These are phyloP conservation scores for Exserohilum rostratum DNA, from an alignment of 2,329 filamentous ascomycete species.

Conservation along the genomic window DNA sequence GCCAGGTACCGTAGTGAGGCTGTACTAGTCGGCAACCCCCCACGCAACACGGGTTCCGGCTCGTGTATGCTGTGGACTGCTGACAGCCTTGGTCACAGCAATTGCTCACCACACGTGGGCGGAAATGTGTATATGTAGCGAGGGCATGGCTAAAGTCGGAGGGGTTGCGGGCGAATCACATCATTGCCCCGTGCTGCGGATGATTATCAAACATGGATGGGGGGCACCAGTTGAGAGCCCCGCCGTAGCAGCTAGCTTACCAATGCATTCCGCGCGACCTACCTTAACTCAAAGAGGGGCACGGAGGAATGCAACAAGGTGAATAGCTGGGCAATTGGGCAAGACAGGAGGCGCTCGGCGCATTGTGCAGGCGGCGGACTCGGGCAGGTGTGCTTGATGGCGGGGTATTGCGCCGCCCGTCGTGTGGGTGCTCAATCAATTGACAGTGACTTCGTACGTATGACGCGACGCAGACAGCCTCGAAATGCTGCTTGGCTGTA, in stretches of 20 bases:
- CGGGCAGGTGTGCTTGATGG: constrained; percentile 23
- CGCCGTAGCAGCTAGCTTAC: constrained; percentile 19
- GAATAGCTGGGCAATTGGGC: constrained; percentile 11
- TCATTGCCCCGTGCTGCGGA: not conserved
- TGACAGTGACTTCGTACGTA: constrained; percentile 7
- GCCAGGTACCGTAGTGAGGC: too few relatives aligned
- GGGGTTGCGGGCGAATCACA: not conserved
- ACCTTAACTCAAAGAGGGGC: constrained; percentile 19
- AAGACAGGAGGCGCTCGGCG: not conserved
- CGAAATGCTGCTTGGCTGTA: too few relatives aligned
- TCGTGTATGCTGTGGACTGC: not conserved
- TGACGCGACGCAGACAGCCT: not conserved
- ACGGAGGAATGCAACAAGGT: constrained; percentile 21
- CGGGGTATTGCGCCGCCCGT: constrained; percentile 22
- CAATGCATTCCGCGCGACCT: constrained; percentile 19
- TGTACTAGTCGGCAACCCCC: too few relatives aligned
- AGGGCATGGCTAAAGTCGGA: not conserved
- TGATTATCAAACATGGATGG: constrained; percentile 9
- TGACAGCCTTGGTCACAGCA: not conserved
- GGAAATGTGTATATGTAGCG: not conserved
- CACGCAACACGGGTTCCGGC: too few relatives aligned
- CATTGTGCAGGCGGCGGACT: constrained; percentile 21
- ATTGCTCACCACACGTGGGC: not conserved
- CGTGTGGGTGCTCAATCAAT: constrained; percentile 3
- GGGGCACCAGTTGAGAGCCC: constrained; percentile 15